Evolutionary conservation across 2,329 filamentous ascomycete species (phyloP), one percentile per base, ranked within the genome.

Genomic region (Alternaria sp.): DNA sequence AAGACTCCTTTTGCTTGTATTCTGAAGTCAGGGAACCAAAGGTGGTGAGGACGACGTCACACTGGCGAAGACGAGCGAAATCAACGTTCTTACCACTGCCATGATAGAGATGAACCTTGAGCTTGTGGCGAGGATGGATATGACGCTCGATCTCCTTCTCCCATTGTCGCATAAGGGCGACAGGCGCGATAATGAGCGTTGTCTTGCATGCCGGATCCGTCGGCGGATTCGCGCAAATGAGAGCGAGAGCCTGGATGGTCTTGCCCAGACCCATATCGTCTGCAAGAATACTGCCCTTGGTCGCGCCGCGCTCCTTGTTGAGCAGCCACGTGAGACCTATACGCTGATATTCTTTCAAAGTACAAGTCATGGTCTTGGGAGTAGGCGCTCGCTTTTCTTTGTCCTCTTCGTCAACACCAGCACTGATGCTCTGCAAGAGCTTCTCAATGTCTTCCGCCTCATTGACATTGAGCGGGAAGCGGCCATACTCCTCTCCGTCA

Each of bases 101-200:
- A 73, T 97, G 93, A 60, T 92, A 87, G 30, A 93, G 85, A 68
- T 87, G 89, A 2, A 92, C 88, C 0, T 83, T 88, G 13, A 96
- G 80, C 30, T 83, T 82, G 73, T 91, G 83, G 15, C 74, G 74
- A 0, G 81, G 80, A 0, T 89, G 89, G 36, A 96, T 80, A 78
- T 94, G 93, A 40, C 85, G 86, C 61, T 84, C 78, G 50, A 97
- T 92, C 77, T 97, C 93, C 51, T 89, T 86, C 72, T 92, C 89
- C 93, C 93, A 97, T 76, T 97, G 93, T 15, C 89, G 87, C 77
- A 96, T 87, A 15, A 97, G 82, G 4, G 92, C 90, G 11, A 96
- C 88, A 0, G 93, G 93, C 0, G 90, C 92, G 51, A 97, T 85
- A 51, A 97, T 93, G 23, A 97, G 82, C n/a, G 90, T 96, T 0